phyloP scores from a whole-genome alignment of 2,329 filamentous ascomycete genomes.

The Curvularia spicifera region DNA sequence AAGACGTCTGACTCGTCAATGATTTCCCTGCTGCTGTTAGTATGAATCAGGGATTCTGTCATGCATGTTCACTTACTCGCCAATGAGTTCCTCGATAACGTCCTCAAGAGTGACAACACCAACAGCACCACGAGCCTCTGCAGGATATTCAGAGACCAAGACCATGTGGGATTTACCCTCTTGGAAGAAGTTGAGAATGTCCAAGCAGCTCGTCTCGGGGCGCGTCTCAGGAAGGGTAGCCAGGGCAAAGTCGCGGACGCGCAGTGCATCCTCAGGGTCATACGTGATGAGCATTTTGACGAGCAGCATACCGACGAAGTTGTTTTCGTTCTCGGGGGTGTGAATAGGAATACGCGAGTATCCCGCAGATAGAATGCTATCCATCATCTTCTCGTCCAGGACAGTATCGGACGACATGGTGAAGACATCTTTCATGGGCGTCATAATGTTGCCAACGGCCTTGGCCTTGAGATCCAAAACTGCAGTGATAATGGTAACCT shows the following conservation, averaged over 20 bases:
- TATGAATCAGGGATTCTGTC: neutral
- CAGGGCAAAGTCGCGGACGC: slow-evolving; percentile 87
- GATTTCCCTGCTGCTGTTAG: slow-evolving; percentile 72
- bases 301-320: slow-evolving; percentile 96
- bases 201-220: slow-evolving; percentile 92
- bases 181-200: slow-evolving; percentile 99
- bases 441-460: slow-evolving; percentile 95
- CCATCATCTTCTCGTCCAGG: slow-evolving; percentile 92
- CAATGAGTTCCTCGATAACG: slow-evolving; percentile 97
- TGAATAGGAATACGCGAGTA: slow-evolving; percentile 97
- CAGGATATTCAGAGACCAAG: slow-evolving; percentile 86
- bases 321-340: slow-evolving; percentile 77
- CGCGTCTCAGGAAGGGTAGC: slow-evolving; percentile 94
- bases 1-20: slow-evolving; percentile 99
- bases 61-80: slow-evolving; percentile 73
- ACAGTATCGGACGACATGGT: slow-evolving; percentile 95
- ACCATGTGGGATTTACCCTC: slow-evolving; percentile 99
- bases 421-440: slow-evolving; percentile 96
- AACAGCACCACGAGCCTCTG: slow-evolving; percentile 87
- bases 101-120: slow-evolving; percentile 97
- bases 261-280: slow-evolving; percentile 88
- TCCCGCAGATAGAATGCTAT: slow-evolving; percentile 87
- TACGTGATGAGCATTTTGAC: slow-evolving; percentile 99
- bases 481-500: slow-evolving; percentile 98
- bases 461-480: slow-evolving; percentile 97